phyloP scores from a whole-genome alignment of 2,329 filamentous ascomycete species.

The Chalaropsis thielavioides region DNA sequence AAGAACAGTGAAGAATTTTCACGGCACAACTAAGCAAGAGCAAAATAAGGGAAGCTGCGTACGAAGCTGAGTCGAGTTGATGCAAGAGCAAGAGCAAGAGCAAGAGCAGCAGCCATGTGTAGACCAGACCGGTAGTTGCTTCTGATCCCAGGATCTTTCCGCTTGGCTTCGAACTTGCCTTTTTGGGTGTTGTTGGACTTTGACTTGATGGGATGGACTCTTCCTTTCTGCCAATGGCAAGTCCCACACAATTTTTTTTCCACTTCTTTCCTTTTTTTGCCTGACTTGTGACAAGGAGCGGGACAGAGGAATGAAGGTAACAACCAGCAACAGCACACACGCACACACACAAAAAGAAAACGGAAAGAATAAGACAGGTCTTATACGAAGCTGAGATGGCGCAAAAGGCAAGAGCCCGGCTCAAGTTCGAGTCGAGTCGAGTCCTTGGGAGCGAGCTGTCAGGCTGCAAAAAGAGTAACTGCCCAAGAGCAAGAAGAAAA shows the following conservation, averaged over 20 bases:
- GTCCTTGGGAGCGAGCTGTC: neutral
- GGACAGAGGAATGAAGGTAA: neutral
- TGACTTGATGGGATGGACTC: neutral
- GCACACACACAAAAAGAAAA: neutral
- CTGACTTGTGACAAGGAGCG: neutral
- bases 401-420: neutral
- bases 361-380: neutral
- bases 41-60: constrained; percentile 3
- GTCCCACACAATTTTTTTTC: neutral
- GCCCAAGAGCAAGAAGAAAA: neutral
- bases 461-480: neutral
- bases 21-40: neutral
- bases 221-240: neutral
- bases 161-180: neutral
- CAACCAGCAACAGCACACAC: no score
- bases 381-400: neutral
- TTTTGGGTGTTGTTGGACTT: constrained; percentile 1
- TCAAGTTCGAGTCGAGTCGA: neutral
- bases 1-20: constrained; percentile 8
- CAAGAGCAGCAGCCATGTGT: neutral
- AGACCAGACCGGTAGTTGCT: constrained; percentile 2
- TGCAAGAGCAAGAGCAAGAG: neutral
- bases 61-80: neutral
- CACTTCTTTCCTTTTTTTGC: neutral
- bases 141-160: constrained; percentile 32